Percentiles rank a stretch among this genome's conserved stretches.
These are phyloP conservation scores for Nicotiana knightiana DNA, from an alignment of 257 asterid genomes.

Conservation along the genomic window DNA sequence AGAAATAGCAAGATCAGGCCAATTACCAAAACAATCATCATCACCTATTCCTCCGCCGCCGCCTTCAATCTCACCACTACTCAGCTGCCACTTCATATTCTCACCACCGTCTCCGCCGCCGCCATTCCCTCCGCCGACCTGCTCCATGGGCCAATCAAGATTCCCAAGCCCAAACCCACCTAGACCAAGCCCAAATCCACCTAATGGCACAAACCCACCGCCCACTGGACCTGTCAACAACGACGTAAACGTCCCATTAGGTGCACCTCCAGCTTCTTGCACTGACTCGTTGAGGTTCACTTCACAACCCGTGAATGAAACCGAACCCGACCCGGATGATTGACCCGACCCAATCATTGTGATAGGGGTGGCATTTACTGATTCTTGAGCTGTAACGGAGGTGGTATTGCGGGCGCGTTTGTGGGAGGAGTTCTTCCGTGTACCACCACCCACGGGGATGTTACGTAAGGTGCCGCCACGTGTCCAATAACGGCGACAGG, in stretches of 20 bases:
- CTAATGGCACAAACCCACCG: conserved; percentile 19
- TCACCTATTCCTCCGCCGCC: conserved; percentile 4
- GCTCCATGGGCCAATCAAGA: conserved; percentile 40
- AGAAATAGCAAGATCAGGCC: conserved; percentile 60
- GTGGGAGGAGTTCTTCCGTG: conserved; percentile 32
- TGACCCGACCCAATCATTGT: conserved; percentile 8
- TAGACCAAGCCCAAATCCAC: conserved; percentile 31
- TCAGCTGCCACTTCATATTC: conserved; percentile 44
- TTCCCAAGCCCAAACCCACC: conserved; percentile 34
- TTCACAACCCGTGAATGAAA: conserved; percentile 19
- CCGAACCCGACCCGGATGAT: conserved; percentile 15
- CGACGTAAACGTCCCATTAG: conserved; percentile 20
- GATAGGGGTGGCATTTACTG: background rate
- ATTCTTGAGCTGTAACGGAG: background rate
- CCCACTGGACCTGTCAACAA: conserved; percentile 14
- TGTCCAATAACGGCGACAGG: conserved; percentile 63
- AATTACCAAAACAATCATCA: conserved; percentile 36
- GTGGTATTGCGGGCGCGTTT: conserved; percentile 34
- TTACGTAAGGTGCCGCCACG: conserved; percentile 52
- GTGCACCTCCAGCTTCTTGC: conserved; percentile 19
- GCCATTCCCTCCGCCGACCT: conserved; percentile 10
- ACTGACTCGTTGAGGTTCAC: conserved; percentile 39
- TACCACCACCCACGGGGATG: conserved; percentile 57
- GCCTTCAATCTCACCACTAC: conserved; percentile 23
- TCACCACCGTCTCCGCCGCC: conserved; percentile 2